Evolutionary conservation across 2,329 filamentous ascomycete species (phyloP), one percentile per base, ranked within the genome.

Genomic region (Trichoderma pleuroti): DNA sequence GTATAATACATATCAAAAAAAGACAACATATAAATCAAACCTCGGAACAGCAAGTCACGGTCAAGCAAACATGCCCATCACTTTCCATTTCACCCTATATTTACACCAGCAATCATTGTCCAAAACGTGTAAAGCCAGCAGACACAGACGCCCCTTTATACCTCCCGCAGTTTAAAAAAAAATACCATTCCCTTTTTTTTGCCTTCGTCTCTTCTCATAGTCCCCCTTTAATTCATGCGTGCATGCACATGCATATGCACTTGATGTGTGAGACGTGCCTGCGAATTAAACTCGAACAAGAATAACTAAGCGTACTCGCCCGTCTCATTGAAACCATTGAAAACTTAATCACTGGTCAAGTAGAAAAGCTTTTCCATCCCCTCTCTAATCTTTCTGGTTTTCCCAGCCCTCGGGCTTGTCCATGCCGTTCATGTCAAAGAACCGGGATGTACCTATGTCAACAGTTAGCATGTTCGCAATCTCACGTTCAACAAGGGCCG

Each of bases 371-470:
- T 68, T 39, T 57, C 24, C 59, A 14, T 57, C 10, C 9, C 10
- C 28, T 62, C 56, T 68, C 42, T 71, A 87, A 75, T 86, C 83
- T 75, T 86, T 82, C 82, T 94, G 87, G 75, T 89, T 87, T 79
- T 97, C 91, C 82, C 92, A 97, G 73, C 95, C 96, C 75, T 90
- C 88, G 16, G 96, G 96, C 84, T 96, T 97, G 72, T 90, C 82
- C 80, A 95, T 82, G 70, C 90, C 87, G 81, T 94, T 97, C 76
- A 94, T 81, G 59, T 98, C 92, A 79, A 92, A 98, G 85, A 87
- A 99, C 76, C 91, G 89, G 39, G 92, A 88, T 66, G 95, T 98
- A 75, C 81, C 81, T 82, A 34, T 24, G 18, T 65, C 16, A 56
- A 71, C 72, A 74, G 26, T 67, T n/a, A 64, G 63, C 77, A 32